phyloP scores from a whole-genome alignment of 2,329 filamentous ascomycete species.

The Phaeosphaeria sp. region DNA sequence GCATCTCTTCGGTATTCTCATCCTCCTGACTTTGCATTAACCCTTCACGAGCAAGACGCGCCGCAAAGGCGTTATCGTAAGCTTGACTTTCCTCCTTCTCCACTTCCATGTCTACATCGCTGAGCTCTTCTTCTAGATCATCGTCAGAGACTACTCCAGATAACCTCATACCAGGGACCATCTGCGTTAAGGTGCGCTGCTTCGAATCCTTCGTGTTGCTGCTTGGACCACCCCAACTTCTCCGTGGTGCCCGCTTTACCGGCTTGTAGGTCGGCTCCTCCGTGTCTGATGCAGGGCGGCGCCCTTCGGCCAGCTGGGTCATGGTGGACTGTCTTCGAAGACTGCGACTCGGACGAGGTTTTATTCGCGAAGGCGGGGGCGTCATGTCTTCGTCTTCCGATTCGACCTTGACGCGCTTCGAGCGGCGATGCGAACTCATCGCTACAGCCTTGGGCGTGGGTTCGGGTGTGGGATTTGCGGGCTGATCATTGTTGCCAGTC shows the following conservation, averaged over 20 bases:
- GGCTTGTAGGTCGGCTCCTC: constrained; percentile 36
- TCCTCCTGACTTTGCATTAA: constrained; percentile 11
- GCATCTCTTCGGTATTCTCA: background rate
- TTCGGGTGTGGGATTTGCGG: constrained; percentile 17
- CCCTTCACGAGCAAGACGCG: constrained; percentile 26
- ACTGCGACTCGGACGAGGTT: constrained; percentile 7
- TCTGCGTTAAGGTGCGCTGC: constrained; percentile 45
- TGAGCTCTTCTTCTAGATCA: constrained; percentile 23
- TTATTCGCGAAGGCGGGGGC: background rate
- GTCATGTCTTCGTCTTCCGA: constrained; percentile 9
- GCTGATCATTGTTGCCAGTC: constrained; percentile 10
- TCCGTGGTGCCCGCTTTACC: constrained; percentile 22
- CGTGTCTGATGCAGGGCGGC: constrained; percentile 21
- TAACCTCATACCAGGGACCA: constrained; percentile 36
- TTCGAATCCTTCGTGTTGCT: constrained; percentile 23
- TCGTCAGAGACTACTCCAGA: constrained; percentile 26
- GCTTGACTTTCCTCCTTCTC: constrained; percentile 17
- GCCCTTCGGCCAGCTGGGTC: constrained; percentile 41
- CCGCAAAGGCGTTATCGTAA: constrained; percentile 20
- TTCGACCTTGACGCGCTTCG: constrained; percentile 4
- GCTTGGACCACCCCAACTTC: constrained; percentile 27
- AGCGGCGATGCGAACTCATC: constrained; percentile 6
- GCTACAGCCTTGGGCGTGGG: constrained; percentile 20
- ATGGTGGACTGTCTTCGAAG: constrained; percentile 44
- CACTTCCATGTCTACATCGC: constrained; percentile 21